phyloP scores from a whole-genome alignment of 768 basidiomycete species.

The Tricholomella constricta region DNA sequence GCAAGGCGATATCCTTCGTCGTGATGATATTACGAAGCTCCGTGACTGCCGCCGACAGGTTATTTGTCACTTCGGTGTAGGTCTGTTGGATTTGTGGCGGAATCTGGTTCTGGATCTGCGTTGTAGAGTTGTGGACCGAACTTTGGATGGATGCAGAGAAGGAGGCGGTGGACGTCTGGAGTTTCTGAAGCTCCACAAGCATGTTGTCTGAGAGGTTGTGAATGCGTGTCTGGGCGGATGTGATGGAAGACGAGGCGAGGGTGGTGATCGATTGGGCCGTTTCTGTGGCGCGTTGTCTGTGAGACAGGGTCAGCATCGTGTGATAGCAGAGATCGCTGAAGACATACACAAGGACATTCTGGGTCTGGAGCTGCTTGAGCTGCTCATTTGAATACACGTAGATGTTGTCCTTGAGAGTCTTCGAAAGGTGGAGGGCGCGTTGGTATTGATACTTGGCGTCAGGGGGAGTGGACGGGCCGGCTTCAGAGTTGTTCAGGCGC shows the following conservation, averaged over 20 bases:
- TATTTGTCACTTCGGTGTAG: constrained; percentile 51
- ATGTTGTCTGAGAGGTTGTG: constrained; percentile 65
- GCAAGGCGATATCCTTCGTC: constrained; percentile 54
- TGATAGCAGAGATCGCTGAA: neutral
- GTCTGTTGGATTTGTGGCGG: constrained; percentile 62
- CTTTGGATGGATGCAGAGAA: constrained; percentile 46
- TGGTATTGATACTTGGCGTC: constrained; percentile 77
- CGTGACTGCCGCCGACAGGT: constrained; percentile 46
- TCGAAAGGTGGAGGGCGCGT: constrained; percentile 67
- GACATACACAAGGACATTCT: constrained; percentile 64
- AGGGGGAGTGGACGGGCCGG: constrained; percentile 44
- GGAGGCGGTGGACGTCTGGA: constrained; percentile 59
- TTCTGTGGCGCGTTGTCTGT: constrained; percentile 68
- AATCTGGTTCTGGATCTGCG: constrained; percentile 45
- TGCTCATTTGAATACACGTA: constrained; percentile 71
- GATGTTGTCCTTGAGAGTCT: constrained; percentile 61
- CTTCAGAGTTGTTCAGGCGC: constrained; percentile 48
- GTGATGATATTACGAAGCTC: constrained; percentile 58
- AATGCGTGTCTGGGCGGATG: constrained; percentile 56
- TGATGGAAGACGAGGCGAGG: constrained; percentile 58
- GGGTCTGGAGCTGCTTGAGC: constrained; percentile 66
- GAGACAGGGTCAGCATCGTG: constrained; percentile 9
- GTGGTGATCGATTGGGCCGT: constrained; percentile 65
- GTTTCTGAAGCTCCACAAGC: constrained; percentile 64
- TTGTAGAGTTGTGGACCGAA: constrained; percentile 35